Base-by-base conservation (phyloP, 192 early-diverging fungal species). In the Rhizoclosmatium globosum region DNA sequence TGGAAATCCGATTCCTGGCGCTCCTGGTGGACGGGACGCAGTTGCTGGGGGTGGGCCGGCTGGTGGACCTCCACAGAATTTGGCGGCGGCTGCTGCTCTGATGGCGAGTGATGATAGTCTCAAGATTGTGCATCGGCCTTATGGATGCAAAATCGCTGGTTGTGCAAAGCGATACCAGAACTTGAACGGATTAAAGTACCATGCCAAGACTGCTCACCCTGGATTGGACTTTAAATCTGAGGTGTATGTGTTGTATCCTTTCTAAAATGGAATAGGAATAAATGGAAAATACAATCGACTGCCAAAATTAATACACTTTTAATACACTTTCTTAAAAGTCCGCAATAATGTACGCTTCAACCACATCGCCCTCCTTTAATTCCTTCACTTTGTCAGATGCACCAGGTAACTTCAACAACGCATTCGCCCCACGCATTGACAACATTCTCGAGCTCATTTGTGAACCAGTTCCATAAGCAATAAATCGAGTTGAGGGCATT, bases 161-260 rank as follows among this genome's bases (percentile, higher is more conserved):
- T 98, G 95, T 87, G 93, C 93, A 79, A 97, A 97, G 82, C 85
- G 95, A 47, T 98, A 98, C 92, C 97, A 98, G 87, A 98, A 98
- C 85, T 82, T 95, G 76, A 96, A 96, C 78, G 96, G 96, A 4
- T 89, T 98, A 76, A 97, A 97, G 88, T 98, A 98, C 84, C 96
- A 98, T 78, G 85, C 83, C 23, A 64, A 77, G n/a, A 81, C 78
- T 53, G 77, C 75, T 19, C 85, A 87, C 62, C 13, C 76, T 9
- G 73, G 74, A n/a, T 17, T 81, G 68, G 73, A 82, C 46, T 87
- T 87, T 64, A 75, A 86, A 78, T 62, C 74, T 3, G 76, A 80
- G 15, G 61, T 81, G 38, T 77, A 77, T 56, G 73, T 81, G 42
- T 44, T 81, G 64, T 77, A 62, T 64, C 80, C 73, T 17, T 81